phyloP scores from a whole-genome alignment of 2,329 filamentous ascomycete genomes.

The Aspergillus felis region DNA sequence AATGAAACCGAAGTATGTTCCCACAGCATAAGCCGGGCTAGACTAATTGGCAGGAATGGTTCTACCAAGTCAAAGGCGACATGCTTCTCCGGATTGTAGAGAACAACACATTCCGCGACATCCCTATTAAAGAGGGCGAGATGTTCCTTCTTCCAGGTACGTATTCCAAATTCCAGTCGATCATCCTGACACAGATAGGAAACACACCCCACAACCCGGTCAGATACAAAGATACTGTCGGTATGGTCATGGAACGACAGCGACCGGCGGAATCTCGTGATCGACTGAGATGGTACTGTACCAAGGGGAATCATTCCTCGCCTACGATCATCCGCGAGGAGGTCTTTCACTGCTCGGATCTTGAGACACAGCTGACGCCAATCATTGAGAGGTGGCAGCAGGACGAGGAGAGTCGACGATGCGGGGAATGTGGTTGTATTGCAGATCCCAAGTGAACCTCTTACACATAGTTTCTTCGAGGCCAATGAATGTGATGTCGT shows the following conservation, averaged over 20 bases:
- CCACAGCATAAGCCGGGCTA: not conserved
- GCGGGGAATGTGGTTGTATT: constrained; percentile 9
- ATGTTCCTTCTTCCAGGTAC: constrained; percentile 15
- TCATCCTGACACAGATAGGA: not conserved
- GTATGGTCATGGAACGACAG: constrained; percentile 79
- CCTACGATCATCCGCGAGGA: constrained; percentile 15
- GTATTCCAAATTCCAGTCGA: not conserved
- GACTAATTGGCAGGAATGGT: constrained; percentile 13
- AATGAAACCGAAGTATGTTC: constrained; percentile 13
- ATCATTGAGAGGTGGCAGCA: constrained; percentile 14
- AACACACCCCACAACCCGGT: constrained; percentile 81
- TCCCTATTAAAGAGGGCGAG: constrained; percentile 14
- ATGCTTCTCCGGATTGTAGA: constrained; percentile 15
- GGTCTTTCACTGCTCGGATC: constrained; percentile 13
- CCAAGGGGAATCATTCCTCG: constrained; percentile 2
- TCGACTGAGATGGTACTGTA: constrained; percentile 72
- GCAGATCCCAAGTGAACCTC: constrained; percentile 5
- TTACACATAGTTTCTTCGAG: not conserved
- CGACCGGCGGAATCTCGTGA: constrained; percentile 67
- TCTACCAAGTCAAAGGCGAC: constrained; percentile 18
- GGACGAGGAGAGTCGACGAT: constrained; percentile 9
- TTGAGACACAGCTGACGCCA: constrained; percentile 11
- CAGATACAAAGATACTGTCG: constrained; percentile 80
- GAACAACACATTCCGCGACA: constrained; percentile 11
- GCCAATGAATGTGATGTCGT: not conserved